These are phyloP conservation scores for Coniochaeta sp. DNA, from an alignment of 2,329 filamentous ascomycete genomes.

Conservation along the genomic window DNA sequence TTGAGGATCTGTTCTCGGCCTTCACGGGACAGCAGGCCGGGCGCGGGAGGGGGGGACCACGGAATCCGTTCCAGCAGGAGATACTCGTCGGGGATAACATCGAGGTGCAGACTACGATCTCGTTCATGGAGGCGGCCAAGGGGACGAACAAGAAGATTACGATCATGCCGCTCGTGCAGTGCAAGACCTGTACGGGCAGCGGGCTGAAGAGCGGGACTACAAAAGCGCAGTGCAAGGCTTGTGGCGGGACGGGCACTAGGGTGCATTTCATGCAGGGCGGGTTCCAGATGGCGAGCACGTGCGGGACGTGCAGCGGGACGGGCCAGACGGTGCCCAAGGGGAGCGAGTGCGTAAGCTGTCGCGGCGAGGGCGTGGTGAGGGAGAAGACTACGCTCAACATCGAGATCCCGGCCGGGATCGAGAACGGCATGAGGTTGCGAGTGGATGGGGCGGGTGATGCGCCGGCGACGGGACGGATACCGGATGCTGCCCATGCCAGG, in stretches of 20 bases:
- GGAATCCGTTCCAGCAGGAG: constrained; percentile 67
- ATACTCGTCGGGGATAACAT: constrained; percentile 92
- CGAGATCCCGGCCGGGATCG: constrained; percentile 90
- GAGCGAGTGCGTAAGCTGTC: constrained; percentile 72
- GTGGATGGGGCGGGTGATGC: constrained; percentile 84
- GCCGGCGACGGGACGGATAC: constrained; percentile 64
- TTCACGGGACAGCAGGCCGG: constrained; percentile 54
- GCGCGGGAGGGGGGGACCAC: constrained; percentile 43
- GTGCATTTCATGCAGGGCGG: constrained; percentile 87
- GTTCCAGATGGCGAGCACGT: constrained; percentile 94
- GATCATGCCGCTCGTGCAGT: constrained; percentile 74
- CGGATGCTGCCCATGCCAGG: constrained; percentile 48
- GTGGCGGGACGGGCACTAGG: constrained; percentile 77
- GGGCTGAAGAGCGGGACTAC: constrained; percentile 78
- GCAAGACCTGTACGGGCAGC: constrained; percentile 73
- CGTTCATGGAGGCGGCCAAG: constrained; percentile 93
- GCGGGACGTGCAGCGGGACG: constrained; percentile 69
- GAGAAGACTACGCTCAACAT: constrained; percentile 78
- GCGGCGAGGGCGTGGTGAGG: constrained; percentile 75
- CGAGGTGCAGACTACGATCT: constrained; percentile 86
- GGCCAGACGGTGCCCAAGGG: constrained; percentile 71
- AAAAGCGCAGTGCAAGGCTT: constrained; percentile 66
- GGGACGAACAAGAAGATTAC: constrained; percentile 82
- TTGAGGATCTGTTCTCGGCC: constrained; percentile 89
- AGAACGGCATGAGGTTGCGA: constrained; percentile 89